Base-by-base conservation (phyloP, 257 asterid species). In the Vinca minor region DNA sequence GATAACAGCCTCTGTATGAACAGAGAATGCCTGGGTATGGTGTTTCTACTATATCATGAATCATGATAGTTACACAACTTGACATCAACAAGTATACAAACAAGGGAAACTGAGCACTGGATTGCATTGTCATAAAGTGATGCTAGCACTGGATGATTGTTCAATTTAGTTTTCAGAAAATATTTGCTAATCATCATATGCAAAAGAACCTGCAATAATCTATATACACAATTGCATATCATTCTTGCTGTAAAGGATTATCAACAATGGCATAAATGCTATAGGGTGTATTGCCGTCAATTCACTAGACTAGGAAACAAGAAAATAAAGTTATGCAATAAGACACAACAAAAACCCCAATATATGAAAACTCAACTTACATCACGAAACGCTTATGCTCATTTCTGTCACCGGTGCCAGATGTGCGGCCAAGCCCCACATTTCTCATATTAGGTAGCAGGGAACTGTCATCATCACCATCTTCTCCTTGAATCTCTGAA, bases 321-420 rank as follows among this genome's bases (percentile, higher is more conserved):
- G 32, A 29, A 7, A 59, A 31, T 31, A 65, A 45, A 18, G 7
- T 34, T 69, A 57, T 36, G 64, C 50, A 47, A 68, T 53, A 53
- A 46, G 31, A 29, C 45, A 55, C 50, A 48, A 55, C 50, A 48
- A 59, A 69, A 63, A 54, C 15, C 4, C 0, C 5, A 23, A 46
- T 54, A 56, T 18, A 59, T 13, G 41, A 41, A 64, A 71, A 73
- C 87, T 69, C 74, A 71, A 73, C 87, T 69, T 76, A 92, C 98
- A 70, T 78, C 14, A 92, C 96, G 67, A 89, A 88, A 66, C 91
- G 96, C 86, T 84, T 87, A 72, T 92, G 97, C 64, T 89, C 96
- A 68, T 72, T 78, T 70, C 83, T 77, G 77, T 92, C 88, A 36
- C 80, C 73, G 28, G 94, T 66, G 66, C 75, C 76, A 71, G 88